phyloP scores from a whole-genome alignment of 106 monocot genomes.

The Allium fistulosum region DNA sequence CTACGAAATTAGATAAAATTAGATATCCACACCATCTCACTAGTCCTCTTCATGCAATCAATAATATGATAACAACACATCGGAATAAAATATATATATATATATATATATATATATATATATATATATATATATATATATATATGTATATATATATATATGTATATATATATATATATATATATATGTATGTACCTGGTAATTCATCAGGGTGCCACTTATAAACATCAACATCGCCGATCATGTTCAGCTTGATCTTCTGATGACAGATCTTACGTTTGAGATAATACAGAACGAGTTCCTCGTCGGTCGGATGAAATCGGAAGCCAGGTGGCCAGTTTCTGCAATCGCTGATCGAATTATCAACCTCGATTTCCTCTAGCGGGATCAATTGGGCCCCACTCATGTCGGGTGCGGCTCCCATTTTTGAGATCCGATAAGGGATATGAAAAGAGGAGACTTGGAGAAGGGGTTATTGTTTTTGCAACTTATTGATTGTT shows the following conservation, averaged over 20 bases:
- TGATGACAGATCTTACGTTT: conserved; percentile 81
- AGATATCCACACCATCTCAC: no score
- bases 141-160: no score
- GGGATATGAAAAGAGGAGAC: neutral
- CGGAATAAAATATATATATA: no score
- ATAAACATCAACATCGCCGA: conserved; percentile 85
- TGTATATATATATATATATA: no score
- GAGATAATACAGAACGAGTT: conserved; percentile 87
- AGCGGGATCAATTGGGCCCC: neutral
- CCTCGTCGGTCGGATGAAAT: conserved; percentile 98
- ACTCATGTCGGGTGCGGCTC: conserved; percentile 1
- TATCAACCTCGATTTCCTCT: neutral
- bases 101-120: no score
- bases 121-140: no score
- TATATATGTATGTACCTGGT: conserved; percentile 31
- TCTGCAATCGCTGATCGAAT: neutral
- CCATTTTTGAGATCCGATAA: neutral
- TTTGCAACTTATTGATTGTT: no score
- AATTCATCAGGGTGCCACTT: conserved; percentile 89
- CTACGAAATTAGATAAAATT: no score
- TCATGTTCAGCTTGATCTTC: conserved; percentile 26
- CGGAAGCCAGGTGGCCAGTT: conserved; percentile 81
- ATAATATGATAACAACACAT: no score
- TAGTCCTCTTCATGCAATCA: no score
- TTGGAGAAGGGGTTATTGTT: neutral